These are phyloP conservation scores for Globisporangium cederbergense DNA, from an alignment of 352 stramenopile genomes.

Conservation along the genomic window DNA sequence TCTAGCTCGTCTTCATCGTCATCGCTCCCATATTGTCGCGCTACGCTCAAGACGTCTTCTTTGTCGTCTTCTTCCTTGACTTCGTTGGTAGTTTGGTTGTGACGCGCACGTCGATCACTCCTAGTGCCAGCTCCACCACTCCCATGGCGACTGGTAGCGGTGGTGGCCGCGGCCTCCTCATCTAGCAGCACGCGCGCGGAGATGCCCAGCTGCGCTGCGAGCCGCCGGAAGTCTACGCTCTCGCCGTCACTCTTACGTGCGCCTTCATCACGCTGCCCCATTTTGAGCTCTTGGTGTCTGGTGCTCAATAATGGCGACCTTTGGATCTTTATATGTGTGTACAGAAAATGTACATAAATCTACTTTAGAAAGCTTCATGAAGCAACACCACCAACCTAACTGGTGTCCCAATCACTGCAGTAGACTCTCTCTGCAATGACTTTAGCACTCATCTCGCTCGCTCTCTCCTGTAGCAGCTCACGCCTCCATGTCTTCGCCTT, in stretches of 20 bases:
- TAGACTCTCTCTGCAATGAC: no score
- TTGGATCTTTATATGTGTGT: conserved; percentile 4
- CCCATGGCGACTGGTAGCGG: not conserved
- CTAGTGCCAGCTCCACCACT: not conserved
- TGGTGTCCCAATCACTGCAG: no score
- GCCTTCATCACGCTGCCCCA: conserved; percentile 7
- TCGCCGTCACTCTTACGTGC: conserved; percentile 7
- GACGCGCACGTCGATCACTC: conserved; percentile 1
- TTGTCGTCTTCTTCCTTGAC: conserved; percentile 18
- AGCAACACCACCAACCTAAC: no score
- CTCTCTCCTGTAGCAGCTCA: no score
- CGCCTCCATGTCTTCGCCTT: not conserved
- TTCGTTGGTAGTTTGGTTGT: conserved; percentile 24
- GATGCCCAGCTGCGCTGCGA: conserved; percentile 58
- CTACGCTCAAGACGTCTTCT: conserved; percentile 13
- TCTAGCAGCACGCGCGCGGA: conserved; percentile 31
- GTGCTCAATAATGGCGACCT: not conserved
- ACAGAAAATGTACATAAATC: not conserved
- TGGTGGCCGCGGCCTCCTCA: conserved; percentile 9
- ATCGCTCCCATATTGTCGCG: conserved; percentile 4
- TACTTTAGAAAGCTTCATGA: no score
- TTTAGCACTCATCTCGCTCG: no score
- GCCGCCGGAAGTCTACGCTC: conserved; percentile 33
- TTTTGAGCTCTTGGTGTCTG: not conserved
- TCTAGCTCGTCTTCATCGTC: conserved; percentile 26